Evolutionary conservation across 768 basidiomycete genomes (phyloP).

Genomic region (Leucocoprinus birnbaumii): DNA sequence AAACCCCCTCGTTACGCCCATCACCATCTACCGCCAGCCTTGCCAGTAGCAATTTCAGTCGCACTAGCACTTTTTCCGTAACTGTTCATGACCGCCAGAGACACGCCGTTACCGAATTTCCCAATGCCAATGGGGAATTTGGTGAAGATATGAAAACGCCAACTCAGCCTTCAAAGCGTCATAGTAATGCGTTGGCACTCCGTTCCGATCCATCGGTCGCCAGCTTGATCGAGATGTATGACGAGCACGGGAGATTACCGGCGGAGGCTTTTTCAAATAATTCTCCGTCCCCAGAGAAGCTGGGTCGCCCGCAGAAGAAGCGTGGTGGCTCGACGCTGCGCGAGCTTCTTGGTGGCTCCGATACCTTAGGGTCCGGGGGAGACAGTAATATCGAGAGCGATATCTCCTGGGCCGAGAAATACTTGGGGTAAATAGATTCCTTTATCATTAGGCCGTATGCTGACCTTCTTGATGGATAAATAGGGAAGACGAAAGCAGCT

Average conservation of each 20-base stretch:
- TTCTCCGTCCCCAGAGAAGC: constrained; percentile 33
- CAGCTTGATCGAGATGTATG: constrained; percentile 71
- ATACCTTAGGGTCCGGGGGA: constrained; percentile 28
- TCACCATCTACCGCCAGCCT: constrained; percentile 50
- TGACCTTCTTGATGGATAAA: background rate
- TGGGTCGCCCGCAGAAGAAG: constrained; percentile 38
- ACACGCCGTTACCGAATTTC: constrained; percentile 58
- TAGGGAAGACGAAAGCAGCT: constrained; percentile 41
- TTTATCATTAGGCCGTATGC: background rate
- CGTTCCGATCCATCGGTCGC: constrained; percentile 79
- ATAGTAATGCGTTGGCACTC: constrained; percentile 52
- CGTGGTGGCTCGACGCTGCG: constrained; percentile 73
- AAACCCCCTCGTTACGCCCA: constrained; percentile 34
- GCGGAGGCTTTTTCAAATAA: constrained; percentile 63
- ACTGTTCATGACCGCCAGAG: constrained; percentile 60
- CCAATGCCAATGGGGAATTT: constrained; percentile 49
- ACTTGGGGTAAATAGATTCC: constrained; percentile 49
- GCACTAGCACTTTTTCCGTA: constrained; percentile 66
- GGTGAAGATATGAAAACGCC: constrained; percentile 24
- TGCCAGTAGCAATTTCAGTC: constrained; percentile 46
- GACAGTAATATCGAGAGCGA: constrained; percentile 57
- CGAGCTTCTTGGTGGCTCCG: constrained; percentile 62
- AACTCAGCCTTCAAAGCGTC: constrained; percentile 27
- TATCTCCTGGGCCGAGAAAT: constrained; percentile 83
- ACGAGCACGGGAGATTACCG: constrained; percentile 65